phyloP scores from a whole-genome alignment of 2,329 filamentous ascomycete genomes.

The Pseudofabraea citricarpa region DNA sequence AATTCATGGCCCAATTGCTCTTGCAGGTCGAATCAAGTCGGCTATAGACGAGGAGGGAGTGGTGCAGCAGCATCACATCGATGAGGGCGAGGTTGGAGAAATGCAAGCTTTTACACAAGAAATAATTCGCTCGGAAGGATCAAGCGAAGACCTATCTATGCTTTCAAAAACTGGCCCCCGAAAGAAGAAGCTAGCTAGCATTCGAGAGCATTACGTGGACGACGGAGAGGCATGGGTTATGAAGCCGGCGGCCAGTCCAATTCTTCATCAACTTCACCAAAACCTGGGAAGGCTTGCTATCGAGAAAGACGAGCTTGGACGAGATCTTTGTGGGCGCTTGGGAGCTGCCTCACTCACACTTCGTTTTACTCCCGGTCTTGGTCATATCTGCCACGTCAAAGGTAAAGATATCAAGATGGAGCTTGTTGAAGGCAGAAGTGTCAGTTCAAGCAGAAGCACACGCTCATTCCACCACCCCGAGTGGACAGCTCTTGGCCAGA shows the following conservation, averaged over 20 bases:
- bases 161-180: slow-evolving; percentile 30
- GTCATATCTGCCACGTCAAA: slow-evolving; percentile 87
- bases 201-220: slow-evolving; percentile 54
- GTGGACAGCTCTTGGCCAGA: slow-evolving; percentile 78
- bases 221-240: slow-evolving; percentile 60
- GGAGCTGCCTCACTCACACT: slow-evolving; percentile 64
- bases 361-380: slow-evolving; percentile 80
- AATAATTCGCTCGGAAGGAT: slow-evolving; percentile 62
- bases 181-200: slow-evolving; percentile 40
- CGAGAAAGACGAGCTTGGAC: slow-evolving; percentile 57
- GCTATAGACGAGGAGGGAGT: slow-evolving; percentile 93
- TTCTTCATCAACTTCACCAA: slow-evolving; percentile 62
- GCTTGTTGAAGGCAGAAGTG: slow-evolving; percentile 39
- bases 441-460: slow-evolving; percentile 80
- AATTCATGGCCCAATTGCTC: slow-evolving; percentile 59
- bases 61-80: slow-evolving; percentile 70
- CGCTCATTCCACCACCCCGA: slow-evolving; percentile 77
- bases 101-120: slow-evolving; percentile 71
- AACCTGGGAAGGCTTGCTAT: slow-evolving; percentile 55
- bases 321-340: slow-evolving; percentile 57
- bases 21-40: slow-evolving; percentile 66
- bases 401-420: slow-evolving; percentile 59
- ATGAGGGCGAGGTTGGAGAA: slow-evolving; percentile 66
- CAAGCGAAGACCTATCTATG: slow-evolving; percentile 48
- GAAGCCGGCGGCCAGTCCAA: slow-evolving; percentile 62